Evolutionary conservation across 2,329 filamentous ascomycete genomes (phyloP), one percentile per base, ranked within the genome.

Genomic region (Albophoma yamanashiensis): DNA sequence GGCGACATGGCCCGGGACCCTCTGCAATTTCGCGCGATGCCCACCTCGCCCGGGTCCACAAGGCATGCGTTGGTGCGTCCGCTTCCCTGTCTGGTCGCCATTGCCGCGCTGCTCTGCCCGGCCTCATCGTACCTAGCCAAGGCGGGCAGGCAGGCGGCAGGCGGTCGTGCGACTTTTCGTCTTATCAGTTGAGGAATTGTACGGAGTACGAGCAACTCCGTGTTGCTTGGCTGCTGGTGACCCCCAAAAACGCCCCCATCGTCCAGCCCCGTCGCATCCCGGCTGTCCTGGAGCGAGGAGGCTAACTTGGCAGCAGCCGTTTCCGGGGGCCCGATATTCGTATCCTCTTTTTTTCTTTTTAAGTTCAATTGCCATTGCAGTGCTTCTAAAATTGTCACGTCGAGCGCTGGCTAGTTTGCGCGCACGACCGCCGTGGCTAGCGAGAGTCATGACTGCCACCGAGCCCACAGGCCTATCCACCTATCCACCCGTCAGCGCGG

Each of bases 11-110:
- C 50, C 58, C n/a, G 45, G 45, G 22, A 56, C 61, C 58, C 62
- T 60, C 59, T 55, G 64, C 59, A 63, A 65, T 65, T 64, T 64
- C 64, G 62, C 62, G 40, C 5, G 15, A 6, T 56, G 55, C 47
- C 61, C 61, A 65, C 64, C 62, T 42, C 15, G 45, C 20, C 61
- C 61, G 38, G 56, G 43, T 53, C 27, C 47, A 20, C 47, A 34
- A 11, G 47, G 25, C 47, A 20, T 31, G 27, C 20, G 47, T 34
- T 3, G 27, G 9, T n/a, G 25, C 27, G 25, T 17, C 15, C 1
- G 45, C 45, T 27, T 47, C 43, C 22, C 43, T 45, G 40, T 43
- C 20, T 36, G 38, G 11, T 40, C 39, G 39, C 39, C 39, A 40
- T 43, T n/a, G 40, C 40, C 22, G 43, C 43, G 25, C 47, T 36